Conservation (phyloP, 2,329 filamentous ascomycete species). For the Diaporthe caulivora region DNA sequence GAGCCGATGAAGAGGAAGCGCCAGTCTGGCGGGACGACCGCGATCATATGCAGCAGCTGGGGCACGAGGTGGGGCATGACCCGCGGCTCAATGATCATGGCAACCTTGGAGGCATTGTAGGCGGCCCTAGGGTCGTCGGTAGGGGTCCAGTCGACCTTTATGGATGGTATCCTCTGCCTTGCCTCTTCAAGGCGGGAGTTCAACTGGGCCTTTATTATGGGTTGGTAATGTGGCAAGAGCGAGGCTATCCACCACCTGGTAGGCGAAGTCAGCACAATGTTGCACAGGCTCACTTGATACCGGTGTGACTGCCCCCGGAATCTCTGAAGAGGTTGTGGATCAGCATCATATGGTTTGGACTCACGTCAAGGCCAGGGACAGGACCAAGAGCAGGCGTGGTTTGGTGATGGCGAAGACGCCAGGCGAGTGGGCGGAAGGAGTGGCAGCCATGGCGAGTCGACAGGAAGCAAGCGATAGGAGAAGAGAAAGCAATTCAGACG, state of each 20-base stretch:
- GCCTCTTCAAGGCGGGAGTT: conserved; percentile 52
- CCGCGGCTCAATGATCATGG: conserved; percentile 67
- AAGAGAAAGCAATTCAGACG: not conserved
- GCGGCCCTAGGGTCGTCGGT: conserved; percentile 49
- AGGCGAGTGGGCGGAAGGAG: conserved; percentile 38
- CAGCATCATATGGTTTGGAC: conserved; percentile 37
- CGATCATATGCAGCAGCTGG: conserved; percentile 67
- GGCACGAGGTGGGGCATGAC: conserved; percentile 63
- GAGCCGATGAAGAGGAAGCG: conserved; percentile 69
- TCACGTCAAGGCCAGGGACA: conserved; percentile 55
- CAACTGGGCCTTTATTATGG: conserved; percentile 52
- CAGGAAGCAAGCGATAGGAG: not conserved
- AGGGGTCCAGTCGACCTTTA: conserved; percentile 56
- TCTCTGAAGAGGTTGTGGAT: not conserved
- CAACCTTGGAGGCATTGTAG: conserved; percentile 65
- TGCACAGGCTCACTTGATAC: not conserved
- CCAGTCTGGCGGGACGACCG: conserved; percentile 69
- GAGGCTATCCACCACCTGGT: conserved; percentile 62
- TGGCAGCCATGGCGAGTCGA: conserved; percentile 40
- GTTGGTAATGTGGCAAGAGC: conserved; percentile 57
- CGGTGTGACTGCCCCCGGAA: not conserved
- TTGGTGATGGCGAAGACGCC: conserved; percentile 51
- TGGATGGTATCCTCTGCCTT: conserved; percentile 53
- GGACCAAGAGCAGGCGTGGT: conserved; percentile 49
- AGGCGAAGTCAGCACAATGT: not conserved